Evolutionary conservation across 2,329 filamentous ascomycete species (phyloP).

Genomic region (Paecilomyces dactylethromorphus): DNA sequence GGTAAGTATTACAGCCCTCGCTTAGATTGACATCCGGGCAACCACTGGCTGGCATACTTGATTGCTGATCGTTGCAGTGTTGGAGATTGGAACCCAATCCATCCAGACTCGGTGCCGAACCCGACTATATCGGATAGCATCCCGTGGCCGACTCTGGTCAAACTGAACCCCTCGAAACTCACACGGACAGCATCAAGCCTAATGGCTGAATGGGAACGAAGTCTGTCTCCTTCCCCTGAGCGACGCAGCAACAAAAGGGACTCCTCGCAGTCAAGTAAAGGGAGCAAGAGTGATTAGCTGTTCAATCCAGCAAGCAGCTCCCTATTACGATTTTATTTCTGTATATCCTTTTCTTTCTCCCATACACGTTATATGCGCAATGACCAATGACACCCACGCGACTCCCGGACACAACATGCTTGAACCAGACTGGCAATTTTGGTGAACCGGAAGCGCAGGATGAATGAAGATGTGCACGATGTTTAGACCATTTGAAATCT

Average conservation of each 20-base stretch:
- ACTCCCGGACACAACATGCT: not conserved
- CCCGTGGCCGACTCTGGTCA: constrained; percentile 65
- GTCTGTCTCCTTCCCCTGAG: constrained; percentile 50
- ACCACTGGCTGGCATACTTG: not conserved
- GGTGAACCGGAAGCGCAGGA: not conserved
- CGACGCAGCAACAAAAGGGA: not conserved
- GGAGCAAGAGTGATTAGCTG: constrained; percentile 24
- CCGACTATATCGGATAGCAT: constrained; percentile 34
- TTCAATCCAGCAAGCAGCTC: not conserved
- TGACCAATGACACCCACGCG: not conserved
- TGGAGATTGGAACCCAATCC: constrained; percentile 27
- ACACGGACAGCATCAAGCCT: constrained; percentile 77
- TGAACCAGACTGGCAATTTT: not conserved
- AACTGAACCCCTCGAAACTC: constrained; percentile 67
- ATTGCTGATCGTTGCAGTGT: constrained; percentile 23
- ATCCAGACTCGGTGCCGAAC: constrained; percentile 18
- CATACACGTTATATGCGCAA: not conserved
- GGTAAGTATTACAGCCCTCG: constrained; percentile 32
- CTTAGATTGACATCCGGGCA: not conserved
- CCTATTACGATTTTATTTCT: not conserved
- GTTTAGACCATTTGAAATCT: not conserved
- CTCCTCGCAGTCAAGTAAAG: constrained; percentile 17
- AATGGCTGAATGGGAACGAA: constrained; percentile 89
- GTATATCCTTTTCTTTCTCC: not conserved
- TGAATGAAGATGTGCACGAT: not conserved